Evolutionary conservation across 2,329 filamentous ascomycete species (phyloP).

Genomic region (Lasiodiplodia citricola): DNA sequence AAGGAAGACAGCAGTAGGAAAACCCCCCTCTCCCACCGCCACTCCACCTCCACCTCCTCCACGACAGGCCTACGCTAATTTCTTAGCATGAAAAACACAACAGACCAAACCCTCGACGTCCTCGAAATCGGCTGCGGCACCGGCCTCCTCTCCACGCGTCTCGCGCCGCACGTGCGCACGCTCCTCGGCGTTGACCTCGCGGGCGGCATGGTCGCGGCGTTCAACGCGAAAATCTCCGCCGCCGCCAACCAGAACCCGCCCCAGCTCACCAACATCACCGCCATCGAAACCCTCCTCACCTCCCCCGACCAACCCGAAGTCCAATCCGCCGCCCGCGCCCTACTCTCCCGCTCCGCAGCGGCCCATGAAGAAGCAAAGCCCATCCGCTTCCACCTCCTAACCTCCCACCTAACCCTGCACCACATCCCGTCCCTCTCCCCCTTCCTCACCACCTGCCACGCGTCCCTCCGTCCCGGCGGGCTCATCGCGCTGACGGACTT

Average conservation of each 20-base stretch:
- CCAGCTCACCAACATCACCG: conserved; percentile 48
- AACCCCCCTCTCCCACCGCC: background rate
- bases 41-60: background rate
- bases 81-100: background rate
- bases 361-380: background rate
- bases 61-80: background rate
- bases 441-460: conserved; percentile 54
- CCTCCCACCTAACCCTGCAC: conserved; percentile 61
- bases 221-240: conserved; percentile 50
- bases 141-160: conserved; percentile 57
- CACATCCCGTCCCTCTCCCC: conserved; percentile 56
- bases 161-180: conserved; percentile 55
- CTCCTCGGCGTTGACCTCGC: conserved; percentile 61
- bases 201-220: conserved; percentile 60
- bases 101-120: conserved; percentile 47
- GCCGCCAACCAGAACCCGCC: no score
- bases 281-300: conserved; percentile 55
- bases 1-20: conserved; percentile 32
- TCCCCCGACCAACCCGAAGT: conserved; percentile 43
- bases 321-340: conserved; percentile 31
- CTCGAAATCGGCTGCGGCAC: conserved; percentile 65
- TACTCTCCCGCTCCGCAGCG: conserved; percentile 40
- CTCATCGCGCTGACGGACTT: conserved; percentile 62
- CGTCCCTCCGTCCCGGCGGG: conserved; percentile 55
- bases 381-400: conserved; percentile 55